A percentile compares a stretch with the other conserved stretches of the same genome.
These are phyloP conservation scores for Sophora flavescens DNA, from an alignment of 306 rosid species.

Conservation along the genomic window DNA sequence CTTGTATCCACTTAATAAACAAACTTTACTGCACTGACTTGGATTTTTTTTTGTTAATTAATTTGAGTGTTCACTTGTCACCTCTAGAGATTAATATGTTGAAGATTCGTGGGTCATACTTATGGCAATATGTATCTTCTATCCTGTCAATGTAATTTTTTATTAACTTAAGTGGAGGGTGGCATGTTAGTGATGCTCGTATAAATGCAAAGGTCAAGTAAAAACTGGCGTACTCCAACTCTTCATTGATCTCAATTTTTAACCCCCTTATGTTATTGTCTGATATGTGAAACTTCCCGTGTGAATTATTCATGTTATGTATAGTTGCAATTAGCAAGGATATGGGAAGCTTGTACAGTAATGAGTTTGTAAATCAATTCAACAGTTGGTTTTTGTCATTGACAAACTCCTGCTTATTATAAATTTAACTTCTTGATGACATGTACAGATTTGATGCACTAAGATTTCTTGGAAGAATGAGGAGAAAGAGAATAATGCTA, in stretches of 20 bases:
- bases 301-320: background rate
- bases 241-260: slow-evolving; percentile 11
- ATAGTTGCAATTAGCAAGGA: background rate
- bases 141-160: background rate
- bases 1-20: background rate
- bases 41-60: slow-evolving; percentile 22
- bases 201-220: slow-evolving; percentile 2
- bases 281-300: background rate
- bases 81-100: background rate
- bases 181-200: slow-evolving; percentile 2
- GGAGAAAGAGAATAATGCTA: slow-evolving; percentile 76
- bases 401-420: background rate
- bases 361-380: background rate
- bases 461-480: slow-evolving; percentile 75
- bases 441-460: slow-evolving; percentile 71
- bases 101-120: background rate
- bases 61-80: background rate
- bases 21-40: background rate
- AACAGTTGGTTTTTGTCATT: background rate
- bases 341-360: background rate
- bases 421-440: background rate
- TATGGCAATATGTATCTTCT: background rate
- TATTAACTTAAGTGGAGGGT: background rate
- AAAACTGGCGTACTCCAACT: background rate
- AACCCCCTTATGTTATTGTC: background rate